Base-by-base conservation (phyloP, 345 rosid genomes). In the Kernera saxatilis region DNA sequence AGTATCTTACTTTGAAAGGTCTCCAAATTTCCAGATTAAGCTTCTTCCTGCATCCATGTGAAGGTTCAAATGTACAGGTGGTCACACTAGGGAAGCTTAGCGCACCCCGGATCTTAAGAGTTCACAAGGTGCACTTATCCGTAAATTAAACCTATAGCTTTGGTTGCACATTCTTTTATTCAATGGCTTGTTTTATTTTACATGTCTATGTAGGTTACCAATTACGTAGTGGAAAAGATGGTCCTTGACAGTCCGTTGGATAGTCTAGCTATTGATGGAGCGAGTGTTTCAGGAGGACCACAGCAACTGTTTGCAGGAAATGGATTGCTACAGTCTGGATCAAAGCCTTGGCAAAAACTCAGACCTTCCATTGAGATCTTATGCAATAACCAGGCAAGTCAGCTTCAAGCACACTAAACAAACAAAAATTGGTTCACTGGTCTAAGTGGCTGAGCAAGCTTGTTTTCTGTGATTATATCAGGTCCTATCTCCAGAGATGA, bases 61-160 rank as follows among this genome's bases (percentile, higher is more conserved):
- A 92, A 84, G 99, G 97, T 46, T 87, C 97, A 14, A 43, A 87
- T 59, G 80, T 80, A 58, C 97, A 90, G 82, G 88, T 92, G 64
- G 86, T 87, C 72, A 90, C 98, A 17, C 96, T 90, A 72, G 99
- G 99, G 80, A 95, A 95, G 78, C 83, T 95, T 43, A 95, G 96
- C 80, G 99, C 99, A 46, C 99, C 99, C 46, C 85, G 99, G 49
- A 95, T 95, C 82, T 79, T 95, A 85, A 90, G 99, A 81, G 87
- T 92, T 78, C 96, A 90, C 75, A 95, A 95, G 87, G 99, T 95
- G 77, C 80, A 82, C 51, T 32, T 48, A 15, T 17, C 39, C 3
- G 23, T 39, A 46, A 48, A 30, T 7, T 48, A 15, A 64, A 55
- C 41, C 21, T 64, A 9, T 21, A 26, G 15, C 22, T 49, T 37